Conservation (phyloP, 2,329 filamentous ascomycete species). For the Camillea tinctor region DNA sequence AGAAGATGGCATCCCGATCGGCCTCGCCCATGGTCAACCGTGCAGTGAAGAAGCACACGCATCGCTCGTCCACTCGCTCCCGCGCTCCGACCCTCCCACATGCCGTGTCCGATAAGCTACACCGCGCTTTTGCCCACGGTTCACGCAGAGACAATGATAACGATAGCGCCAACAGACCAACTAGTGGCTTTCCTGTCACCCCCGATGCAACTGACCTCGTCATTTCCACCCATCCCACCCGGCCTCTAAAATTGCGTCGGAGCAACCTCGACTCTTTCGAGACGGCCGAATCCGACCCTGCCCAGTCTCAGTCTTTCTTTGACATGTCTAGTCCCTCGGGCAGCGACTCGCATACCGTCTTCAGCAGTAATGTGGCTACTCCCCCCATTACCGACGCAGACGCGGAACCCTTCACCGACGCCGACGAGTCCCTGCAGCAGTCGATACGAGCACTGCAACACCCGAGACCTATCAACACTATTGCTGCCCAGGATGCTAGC, state of each 20-base stretch:
- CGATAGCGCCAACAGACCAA: constrained; percentile 18
- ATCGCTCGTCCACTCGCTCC: constrained; percentile 28
- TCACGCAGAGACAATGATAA: constrained; percentile 30
- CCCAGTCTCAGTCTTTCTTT: constrained; percentile 40
- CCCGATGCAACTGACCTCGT: constrained; percentile 55
- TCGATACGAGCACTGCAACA: constrained; percentile 47
- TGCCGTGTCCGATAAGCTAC: constrained; percentile 39
- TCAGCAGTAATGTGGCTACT: constrained; percentile 66
- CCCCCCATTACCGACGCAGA: constrained; percentile 75
- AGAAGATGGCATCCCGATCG: constrained; percentile 32
- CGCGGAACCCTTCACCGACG: constrained; percentile 56
- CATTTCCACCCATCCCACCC: constrained; percentile 26
- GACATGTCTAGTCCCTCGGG: constrained; percentile 52
- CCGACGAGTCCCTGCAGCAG: constrained; percentile 49
- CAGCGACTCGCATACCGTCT: constrained; percentile 58
- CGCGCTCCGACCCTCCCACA: constrained; percentile 28
- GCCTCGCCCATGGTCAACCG: constrained; percentile 34
- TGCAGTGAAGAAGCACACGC: constrained; percentile 31
- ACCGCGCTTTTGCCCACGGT: constrained; percentile 35
- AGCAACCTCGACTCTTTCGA: constrained; percentile 42
- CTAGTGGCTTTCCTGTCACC: constrained; percentile 46
- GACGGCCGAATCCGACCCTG: constrained; percentile 44
- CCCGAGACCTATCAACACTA: constrained; percentile 61
- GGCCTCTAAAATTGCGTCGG: constrained; percentile 40
- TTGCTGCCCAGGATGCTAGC: constrained; percentile 81